Base-by-base conservation (phyloP, 1,284 basidiomycete species). In the Dichomitus squalens region DNA sequence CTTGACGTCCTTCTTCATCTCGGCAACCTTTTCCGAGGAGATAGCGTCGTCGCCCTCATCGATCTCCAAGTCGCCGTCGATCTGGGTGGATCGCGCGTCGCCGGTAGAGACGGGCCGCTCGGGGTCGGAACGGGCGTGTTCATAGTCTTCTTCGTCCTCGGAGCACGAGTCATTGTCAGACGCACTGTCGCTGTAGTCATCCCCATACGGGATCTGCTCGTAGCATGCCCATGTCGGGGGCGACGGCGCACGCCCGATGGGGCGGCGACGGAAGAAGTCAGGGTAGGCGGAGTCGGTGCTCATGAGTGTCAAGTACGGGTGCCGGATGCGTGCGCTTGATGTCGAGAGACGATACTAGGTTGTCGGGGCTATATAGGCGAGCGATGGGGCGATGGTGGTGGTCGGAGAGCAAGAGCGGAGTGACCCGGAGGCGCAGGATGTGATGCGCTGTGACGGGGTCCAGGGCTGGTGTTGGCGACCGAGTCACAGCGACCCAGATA, bases 201-300 rank as follows among this genome's bases (percentile, higher is more conserved):
- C 70, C 55, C 80, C 80, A 57, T 81, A 84, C 54, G 86, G 85
- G 70, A 91, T 91, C 79, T 91, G 88, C 79, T 92, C 89, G 74
- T 92, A 92, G 78, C 88, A 92, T 16, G 88, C 88, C 89, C 88
- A 91, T 0, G 88, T 91, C 33, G 89, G 88, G 2, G 89, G 89
- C 5, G 88, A 90, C 23, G 89, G 85, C 46, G 89, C 89, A 57
- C 89, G 82, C 27, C 89, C 88, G 66, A 91, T 83, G 47, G 82
- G 81, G 61, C 89, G 87, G 55, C 85, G 83, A 55, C 87, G 83
- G 73, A 84, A 86, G 72, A 83, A 87, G 68, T 83, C 78, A 31
- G 69, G 53, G 64, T 69, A 68, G 39, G 56, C 50, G 40, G 65
- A 59, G 63, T 77, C 64, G 53, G 40, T 62, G 57, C 53, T 76